Percentiles rank a stretch among this genome's conserved stretches.
phyloP scores from a whole-genome alignment of 106 monocot genomes.

The Dendrobium catenatum region DNA sequence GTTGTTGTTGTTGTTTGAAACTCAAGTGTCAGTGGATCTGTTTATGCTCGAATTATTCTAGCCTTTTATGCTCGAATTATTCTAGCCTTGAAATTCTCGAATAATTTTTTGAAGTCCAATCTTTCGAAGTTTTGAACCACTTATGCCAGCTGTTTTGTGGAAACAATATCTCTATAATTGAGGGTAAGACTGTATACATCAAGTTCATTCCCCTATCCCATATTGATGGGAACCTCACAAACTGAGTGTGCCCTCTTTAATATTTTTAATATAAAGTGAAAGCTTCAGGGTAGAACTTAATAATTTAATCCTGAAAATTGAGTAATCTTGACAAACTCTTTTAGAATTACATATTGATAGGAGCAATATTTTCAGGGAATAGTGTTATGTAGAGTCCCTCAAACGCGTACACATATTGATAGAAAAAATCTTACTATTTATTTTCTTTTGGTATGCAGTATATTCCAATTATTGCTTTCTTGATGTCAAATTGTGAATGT shows the following conservation, averaged over 20 bases:
- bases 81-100: too few relatives aligned
- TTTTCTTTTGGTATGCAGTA: background rate
- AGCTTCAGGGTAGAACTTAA: background rate
- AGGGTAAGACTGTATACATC: background rate
- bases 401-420: too few relatives aligned
- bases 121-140: too few relatives aligned
- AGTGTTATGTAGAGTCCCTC: too few relatives aligned
- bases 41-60: too few relatives aligned
- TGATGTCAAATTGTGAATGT: background rate
- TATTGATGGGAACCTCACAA: background rate
- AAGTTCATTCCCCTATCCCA: background rate
- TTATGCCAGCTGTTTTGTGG: too few relatives aligned
- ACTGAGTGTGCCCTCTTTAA: background rate
- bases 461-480: background rate
- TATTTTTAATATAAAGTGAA: background rate
- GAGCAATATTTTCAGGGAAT: too few relatives aligned
- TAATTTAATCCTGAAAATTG: background rate
- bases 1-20: too few relatives aligned
- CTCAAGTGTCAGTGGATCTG: too few relatives aligned
- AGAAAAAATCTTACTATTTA: background rate
- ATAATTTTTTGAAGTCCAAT: too few relatives aligned
- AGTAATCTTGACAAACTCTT: background rate
- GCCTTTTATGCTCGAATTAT: too few relatives aligned
- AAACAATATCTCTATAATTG: background rate
- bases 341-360: too few relatives aligned